Evolutionary conservation across 2,329 filamentous ascomycete species (phyloP), one percentile per base, ranked within the genome.

Genomic region (Talaromyces piceae): DNA sequence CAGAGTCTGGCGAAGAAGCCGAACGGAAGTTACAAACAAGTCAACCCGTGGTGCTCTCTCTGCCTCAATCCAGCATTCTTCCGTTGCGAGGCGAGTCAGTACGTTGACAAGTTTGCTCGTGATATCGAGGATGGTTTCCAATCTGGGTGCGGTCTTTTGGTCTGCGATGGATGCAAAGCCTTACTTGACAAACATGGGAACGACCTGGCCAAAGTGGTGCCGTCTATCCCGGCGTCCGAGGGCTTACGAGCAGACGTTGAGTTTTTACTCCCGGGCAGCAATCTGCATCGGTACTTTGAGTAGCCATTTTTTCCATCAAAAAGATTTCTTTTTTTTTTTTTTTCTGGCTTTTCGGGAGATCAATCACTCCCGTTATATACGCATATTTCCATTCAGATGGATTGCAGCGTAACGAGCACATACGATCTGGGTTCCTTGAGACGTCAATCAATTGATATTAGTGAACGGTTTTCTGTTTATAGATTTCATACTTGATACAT

Each of bases 21-120:
- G 6, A 45, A 30, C 20, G 31, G 39, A n/a, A n/a, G 25, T 39
- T 51, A 8, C 11, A 45, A 23, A 53, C 63, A 23, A 37, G 51
- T 26, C 51, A 59, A 58, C 11, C 16, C 56, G 5, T 74, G 69
- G 67, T 76, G 74, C 54, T 61, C 61, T 3, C 45, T 77, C 1
- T 76, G 74, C 47, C 64, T 65, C 2, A 59, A 59, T 9, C 64
- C 69, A 1, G 73, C 71, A 0, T 62, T 62, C 2, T 68, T 66
- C 31, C 57, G 58, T 18, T 76, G 73, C 48, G 43, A 53, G 4
- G 51, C 51, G 0, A 25, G 45, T 4, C 57, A 62, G n/a, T 18
- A 22, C 0, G 22, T 54, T 1, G 49, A 54, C 33, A 50, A 50
- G 11, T 59, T 54, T 27, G 52, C 51, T 37, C 50, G 56, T 13